Evolutionary conservation across 2,329 filamentous ascomycete species (phyloP).

Genomic region (Rugonectria rugulosa): DNA sequence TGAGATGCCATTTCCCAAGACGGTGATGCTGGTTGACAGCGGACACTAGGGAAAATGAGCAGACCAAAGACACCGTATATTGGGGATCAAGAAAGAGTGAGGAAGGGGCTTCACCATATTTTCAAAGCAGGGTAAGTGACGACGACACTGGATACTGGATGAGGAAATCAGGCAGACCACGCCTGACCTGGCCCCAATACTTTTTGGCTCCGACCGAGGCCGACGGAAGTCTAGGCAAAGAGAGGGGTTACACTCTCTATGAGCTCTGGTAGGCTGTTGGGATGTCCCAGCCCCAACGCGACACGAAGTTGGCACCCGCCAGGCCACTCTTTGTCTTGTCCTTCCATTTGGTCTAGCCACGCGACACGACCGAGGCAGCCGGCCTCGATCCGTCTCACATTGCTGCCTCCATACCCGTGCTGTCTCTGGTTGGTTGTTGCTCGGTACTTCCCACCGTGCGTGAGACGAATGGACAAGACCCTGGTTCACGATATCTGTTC

Average conservation of each 20-base stretch:
- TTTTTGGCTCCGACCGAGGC: slow-evolving; percentile 6
- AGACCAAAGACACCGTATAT: slow-evolving; percentile 33
- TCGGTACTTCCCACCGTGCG: slow-evolving; percentile 21
- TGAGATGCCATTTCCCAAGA: slow-evolving; percentile 26
- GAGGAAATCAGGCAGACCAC: slow-evolving; percentile 32
- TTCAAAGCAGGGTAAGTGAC: slow-evolving; percentile 40
- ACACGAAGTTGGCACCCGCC: slow-evolving; percentile 36
- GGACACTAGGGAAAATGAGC: slow-evolving; percentile 33
- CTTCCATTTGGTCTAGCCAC: slow-evolving; percentile 22
- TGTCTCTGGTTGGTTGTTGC: slow-evolving; percentile 4
- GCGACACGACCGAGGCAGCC: slow-evolving; percentile 27
- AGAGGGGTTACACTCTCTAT: background rate
- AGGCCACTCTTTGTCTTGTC: slow-evolving; percentile 22
- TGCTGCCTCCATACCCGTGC: background rate
- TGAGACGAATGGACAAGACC: slow-evolving; percentile 15
- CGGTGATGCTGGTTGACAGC: slow-evolving; percentile 28
- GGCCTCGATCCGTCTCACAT: background rate
- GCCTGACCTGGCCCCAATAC: slow-evolving; percentile 22
- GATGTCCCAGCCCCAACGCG: background rate
- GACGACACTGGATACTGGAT: slow-evolving; percentile 24
- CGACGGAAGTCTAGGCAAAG: slow-evolving; percentile 1
- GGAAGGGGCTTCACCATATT: slow-evolving; percentile 40
- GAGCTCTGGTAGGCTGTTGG: slow-evolving; percentile 6
- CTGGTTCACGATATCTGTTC: slow-evolving; percentile 9
- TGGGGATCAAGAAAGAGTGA: slow-evolving; percentile 37